These are phyloP conservation scores for Phytophthora pinifolia DNA, from an alignment of 352 stramenopile species.

Conservation along the genomic window DNA sequence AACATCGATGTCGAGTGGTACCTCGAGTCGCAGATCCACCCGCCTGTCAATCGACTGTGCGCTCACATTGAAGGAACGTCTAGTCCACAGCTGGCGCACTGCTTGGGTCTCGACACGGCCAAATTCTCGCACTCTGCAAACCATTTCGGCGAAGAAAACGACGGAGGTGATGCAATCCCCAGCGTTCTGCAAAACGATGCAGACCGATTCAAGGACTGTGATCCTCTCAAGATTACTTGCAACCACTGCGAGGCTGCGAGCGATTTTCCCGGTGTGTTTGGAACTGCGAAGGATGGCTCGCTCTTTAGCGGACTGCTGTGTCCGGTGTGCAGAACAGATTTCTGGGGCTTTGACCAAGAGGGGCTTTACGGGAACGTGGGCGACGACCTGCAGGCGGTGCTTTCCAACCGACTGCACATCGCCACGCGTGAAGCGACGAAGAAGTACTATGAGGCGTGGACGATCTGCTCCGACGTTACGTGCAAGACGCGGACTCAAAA, in stretches of 20 bases:
- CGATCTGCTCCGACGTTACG: constrained; percentile 94
- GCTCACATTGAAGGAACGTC: constrained; percentile 98
- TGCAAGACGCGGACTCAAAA: constrained; percentile 96
- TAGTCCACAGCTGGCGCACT: constrained; percentile 93
- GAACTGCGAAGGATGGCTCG: constrained; percentile 32
- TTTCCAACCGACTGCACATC: constrained; percentile 86
- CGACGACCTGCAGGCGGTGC: constrained; percentile 67
- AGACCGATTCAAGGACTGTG: constrained; percentile 90
- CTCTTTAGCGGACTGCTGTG: constrained; percentile 64
- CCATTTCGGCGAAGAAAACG: constrained; percentile 84
- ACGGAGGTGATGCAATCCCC: constrained; percentile 83
- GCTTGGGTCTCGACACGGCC: constrained; percentile 95
- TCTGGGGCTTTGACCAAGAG: constrained; percentile 83
- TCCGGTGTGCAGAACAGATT: constrained; percentile 70
- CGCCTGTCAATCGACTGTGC: constrained; percentile 97
- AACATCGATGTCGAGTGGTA: constrained; percentile 97
- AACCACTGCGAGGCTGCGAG: constrained; percentile 61
- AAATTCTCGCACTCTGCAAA: constrained; percentile 91
- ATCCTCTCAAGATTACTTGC: constrained; percentile 75
- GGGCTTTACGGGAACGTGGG: constrained; percentile 73
- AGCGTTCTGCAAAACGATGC: constrained; percentile 86
- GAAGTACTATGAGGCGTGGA: constrained; percentile 89
- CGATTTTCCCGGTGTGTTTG: constrained; percentile 76
- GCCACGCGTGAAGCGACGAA: constrained; percentile 78
- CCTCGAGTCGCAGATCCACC: constrained; percentile 95